phyloP scores from a whole-genome alignment of 352 stramenopile species.

The Phytophthora citrophthora region DNA sequence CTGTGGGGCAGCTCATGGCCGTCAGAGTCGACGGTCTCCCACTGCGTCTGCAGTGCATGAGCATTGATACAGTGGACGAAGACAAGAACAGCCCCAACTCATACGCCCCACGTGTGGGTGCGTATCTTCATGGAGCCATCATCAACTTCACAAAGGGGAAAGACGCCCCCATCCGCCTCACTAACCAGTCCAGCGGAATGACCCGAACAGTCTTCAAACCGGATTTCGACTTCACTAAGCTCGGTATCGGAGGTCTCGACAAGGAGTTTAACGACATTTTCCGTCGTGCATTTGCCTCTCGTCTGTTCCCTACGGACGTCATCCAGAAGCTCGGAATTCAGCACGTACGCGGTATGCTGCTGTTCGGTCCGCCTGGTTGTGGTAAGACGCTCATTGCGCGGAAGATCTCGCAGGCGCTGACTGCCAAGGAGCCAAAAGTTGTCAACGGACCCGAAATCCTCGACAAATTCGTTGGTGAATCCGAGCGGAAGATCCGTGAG shows the following conservation, averaged over 20 bases:
- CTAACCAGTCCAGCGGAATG: conserved; percentile 81
- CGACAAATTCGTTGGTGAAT: conserved; percentile 99
- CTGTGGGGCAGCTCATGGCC: conserved; percentile 74
- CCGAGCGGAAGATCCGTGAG: conserved; percentile 99
- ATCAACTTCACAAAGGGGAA: conserved; percentile 84
- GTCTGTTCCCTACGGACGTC: conserved; percentile 96
- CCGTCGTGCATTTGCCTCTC: conserved; percentile 97
- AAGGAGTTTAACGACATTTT: conserved; percentile 99
- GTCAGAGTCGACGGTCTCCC: conserved; percentile 69
- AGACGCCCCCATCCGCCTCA: conserved; percentile 76
- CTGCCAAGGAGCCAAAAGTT: conserved; percentile 96
- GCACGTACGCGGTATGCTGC: conserved; percentile 96
- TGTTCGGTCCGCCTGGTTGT: conserved; percentile 88
- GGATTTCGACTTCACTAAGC: conserved; percentile 98
- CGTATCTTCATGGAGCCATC: conserved; percentile 68
- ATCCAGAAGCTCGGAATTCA: conserved; percentile 98
- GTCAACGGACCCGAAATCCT: conserved; percentile 99
- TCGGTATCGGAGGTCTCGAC: conserved; percentile 99
- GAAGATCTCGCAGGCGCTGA: conserved; percentile 97
- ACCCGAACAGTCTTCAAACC: conserved; percentile 92
- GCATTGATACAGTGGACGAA: conserved; percentile 60
- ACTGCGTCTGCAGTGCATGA: conserved; percentile 68
- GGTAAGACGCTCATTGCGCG: conserved; percentile 98
- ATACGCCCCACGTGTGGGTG: conserved; percentile 46
- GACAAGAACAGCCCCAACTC: conserved; percentile 34